phyloP scores from a whole-genome alignment of 805 yeast species.

The Nakazawaea sp. region DNA sequence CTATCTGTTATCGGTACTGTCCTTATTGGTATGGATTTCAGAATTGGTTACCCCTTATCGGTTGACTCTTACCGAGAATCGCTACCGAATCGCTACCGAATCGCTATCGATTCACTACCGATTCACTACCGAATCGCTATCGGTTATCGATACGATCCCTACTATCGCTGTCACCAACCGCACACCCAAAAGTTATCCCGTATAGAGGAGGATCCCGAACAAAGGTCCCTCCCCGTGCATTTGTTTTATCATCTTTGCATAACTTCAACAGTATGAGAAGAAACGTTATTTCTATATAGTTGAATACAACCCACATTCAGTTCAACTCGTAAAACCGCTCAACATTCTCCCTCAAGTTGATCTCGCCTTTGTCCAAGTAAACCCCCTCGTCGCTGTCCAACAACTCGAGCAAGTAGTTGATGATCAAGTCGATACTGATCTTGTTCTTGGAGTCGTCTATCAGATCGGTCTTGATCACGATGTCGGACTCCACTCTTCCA shows the following conservation, averaged over 20 bases:
- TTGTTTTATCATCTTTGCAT: conserved; percentile 11
- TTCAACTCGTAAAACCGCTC: conserved; percentile 11
- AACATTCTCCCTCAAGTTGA: conserved; percentile 8
- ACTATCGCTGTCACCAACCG: no score
- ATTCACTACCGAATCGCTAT: no score
- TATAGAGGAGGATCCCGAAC: no score
- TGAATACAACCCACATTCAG: conserved; percentile 1
- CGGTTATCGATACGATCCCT: no score
- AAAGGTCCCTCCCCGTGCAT: no score
- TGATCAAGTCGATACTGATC: conserved; percentile 10
- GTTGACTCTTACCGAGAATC: no score
- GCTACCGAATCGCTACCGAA: no score
- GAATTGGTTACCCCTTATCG: no score
- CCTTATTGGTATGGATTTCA: no score
- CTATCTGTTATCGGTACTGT: no score
- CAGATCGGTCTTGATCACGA: conserved; percentile 6
- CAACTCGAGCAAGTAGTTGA: conserved; percentile 5
- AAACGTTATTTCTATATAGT: conserved; percentile 7
- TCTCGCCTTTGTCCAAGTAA: conserved; percentile 6
- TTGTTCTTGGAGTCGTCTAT: conserved; percentile 7
- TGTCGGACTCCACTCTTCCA: conserved; percentile 10
- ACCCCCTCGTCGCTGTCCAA: conserved; percentile 1
- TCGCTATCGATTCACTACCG: no score
- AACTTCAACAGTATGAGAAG: conserved; percentile 11
- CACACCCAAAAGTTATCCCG: no score